Evolutionary conservation across 805 yeast species (phyloP).

Genomic region (Candida hispaniensis): DNA sequence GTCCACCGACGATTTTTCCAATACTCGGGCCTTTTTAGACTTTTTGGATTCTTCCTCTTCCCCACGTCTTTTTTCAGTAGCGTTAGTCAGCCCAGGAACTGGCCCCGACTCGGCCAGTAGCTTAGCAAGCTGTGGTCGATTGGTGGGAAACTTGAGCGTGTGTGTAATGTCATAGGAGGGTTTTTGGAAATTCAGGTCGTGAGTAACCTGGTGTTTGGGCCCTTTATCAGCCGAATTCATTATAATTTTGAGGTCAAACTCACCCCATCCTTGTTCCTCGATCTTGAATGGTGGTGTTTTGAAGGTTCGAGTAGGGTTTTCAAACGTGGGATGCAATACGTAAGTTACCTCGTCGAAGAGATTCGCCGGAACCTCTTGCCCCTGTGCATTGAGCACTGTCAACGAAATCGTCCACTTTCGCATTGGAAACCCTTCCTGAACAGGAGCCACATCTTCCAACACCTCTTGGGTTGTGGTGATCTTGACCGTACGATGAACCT

Average conservation of each 20-base stretch:
- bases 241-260: slow-evolving; percentile 77
- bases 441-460: slow-evolving; percentile 69
- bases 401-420: slow-evolving; percentile 85
- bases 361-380: slow-evolving; percentile 74
- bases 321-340: slow-evolving; percentile 89
- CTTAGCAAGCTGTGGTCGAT: slow-evolving; percentile 59
- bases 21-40: slow-evolving; percentile 32
- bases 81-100: slow-evolving; percentile 44
- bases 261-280: slow-evolving; percentile 98
- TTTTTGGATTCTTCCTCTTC: slow-evolving; percentile 25
- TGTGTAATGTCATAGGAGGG: slow-evolving; percentile 73
- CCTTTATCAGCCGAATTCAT: slow-evolving; percentile 70
- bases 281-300: slow-evolving; percentile 78
- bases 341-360: slow-evolving; percentile 88
- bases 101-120: slow-evolving; percentile 74
- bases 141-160: slow-evolving; percentile 61
- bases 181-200: slow-evolving; percentile 77
- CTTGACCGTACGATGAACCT: slow-evolving; percentile 76
- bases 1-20: slow-evolving; percentile 54
- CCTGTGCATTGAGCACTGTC: slow-evolving; percentile 62
- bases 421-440: slow-evolving; percentile 86
- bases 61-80: slow-evolving; percentile 31
- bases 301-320: slow-evolving; percentile 72
- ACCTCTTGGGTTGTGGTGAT: slow-evolving; percentile 79
- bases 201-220: slow-evolving; percentile 78